phyloP scores from a whole-genome alignment of 1,284 basidiomycete species.

The Apiotrichum gracile region DNA sequence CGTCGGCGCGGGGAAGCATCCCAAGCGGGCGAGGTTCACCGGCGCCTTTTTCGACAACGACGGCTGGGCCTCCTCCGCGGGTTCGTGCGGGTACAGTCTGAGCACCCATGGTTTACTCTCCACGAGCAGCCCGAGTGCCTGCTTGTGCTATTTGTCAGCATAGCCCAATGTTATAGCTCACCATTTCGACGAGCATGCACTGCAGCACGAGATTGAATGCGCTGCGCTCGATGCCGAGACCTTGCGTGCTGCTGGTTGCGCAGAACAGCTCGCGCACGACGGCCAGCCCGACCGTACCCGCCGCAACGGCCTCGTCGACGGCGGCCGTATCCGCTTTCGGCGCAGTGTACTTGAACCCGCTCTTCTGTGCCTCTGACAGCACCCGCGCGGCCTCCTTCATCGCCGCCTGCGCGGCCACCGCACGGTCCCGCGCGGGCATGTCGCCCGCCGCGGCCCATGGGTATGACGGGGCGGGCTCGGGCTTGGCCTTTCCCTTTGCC shows the following conservation, averaged over 20 bases:
- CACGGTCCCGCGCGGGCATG: constrained; percentile 8
- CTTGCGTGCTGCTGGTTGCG: constrained; percentile 13
- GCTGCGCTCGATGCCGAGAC: constrained; percentile 28
- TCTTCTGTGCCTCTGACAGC: constrained; percentile 2
- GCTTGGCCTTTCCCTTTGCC: too few relatives aligned
- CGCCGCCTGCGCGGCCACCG: constrained; percentile 9
- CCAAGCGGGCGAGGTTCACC: not conserved
- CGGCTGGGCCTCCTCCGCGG: not conserved
- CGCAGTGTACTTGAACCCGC: constrained; percentile 3
- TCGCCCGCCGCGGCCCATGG: constrained; percentile 6
- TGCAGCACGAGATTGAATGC: constrained; percentile 18
- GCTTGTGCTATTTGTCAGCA: constrained; percentile 14
- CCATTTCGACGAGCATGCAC: constrained; percentile 26
- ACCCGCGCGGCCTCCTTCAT: constrained; percentile 3
- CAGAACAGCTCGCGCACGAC: constrained; percentile 22
- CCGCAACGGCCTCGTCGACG: constrained; percentile 3
- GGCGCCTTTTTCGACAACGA: not conserved
- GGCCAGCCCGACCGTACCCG: constrained; percentile 12
- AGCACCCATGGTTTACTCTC: constrained; percentile 17
- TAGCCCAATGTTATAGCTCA: constrained; percentile 9
- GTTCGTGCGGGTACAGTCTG: constrained; percentile 18
- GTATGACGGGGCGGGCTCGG: too few relatives aligned
- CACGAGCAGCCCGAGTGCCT: constrained; percentile 20
- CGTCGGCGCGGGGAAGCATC: constrained; percentile 2
- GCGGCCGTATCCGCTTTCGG: not conserved